Base-by-base conservation (phyloP, 2,329 filamentous ascomycete genomes). In the Colletotrichum aenigma region DNA sequence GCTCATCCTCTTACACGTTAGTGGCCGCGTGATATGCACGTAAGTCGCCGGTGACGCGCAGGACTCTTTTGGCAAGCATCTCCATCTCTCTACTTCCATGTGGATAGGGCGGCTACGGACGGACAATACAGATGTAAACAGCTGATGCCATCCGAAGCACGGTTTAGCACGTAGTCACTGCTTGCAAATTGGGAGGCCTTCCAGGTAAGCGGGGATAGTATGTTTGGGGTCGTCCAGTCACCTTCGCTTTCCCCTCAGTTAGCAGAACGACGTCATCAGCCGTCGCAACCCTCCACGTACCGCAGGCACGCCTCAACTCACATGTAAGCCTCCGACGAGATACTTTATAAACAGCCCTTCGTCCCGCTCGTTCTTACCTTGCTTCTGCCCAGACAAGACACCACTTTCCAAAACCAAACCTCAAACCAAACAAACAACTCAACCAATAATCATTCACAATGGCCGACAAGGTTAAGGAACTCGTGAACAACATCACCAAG, bases 401-500 rank as follows among this genome's bases (percentile, higher is more conserved):
- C 21, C 21, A 24, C 18, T 34, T 28, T 18, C 21, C 21, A 28
- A 62, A 70, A 38, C 28, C 34, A 52, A 9, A 75, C 34, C 7
- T 48, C n/a, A 56, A 75, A 67, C 48, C 64, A 71, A 26, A 30
- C 13, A 48, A 64, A 56, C 64, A 34, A 70, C 36, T n/a, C 48
- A 32, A 56, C n/a, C 43, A 66, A 68, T 26, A 74, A 55, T 62
- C 8, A 65, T 9, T 38, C 34, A 76, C 7, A 38, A 76, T 76
- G 74, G 74, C 74, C 64, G 76, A 77, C 65, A 77, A 77, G 75
- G 76, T 77, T 66, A 77, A 77, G 75, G 72, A 77, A 60, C 75
- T 77, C 76, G 70, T 77, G 43, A 75, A 77, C 67, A 75, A 77
- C 64, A 77, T 76, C 65, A 69, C 65, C 68, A 56, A 77, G 75